These are phyloP conservation scores for Populus hybrid DNA, from an alignment of 441 rosid species.

Conservation along the genomic window DNA sequence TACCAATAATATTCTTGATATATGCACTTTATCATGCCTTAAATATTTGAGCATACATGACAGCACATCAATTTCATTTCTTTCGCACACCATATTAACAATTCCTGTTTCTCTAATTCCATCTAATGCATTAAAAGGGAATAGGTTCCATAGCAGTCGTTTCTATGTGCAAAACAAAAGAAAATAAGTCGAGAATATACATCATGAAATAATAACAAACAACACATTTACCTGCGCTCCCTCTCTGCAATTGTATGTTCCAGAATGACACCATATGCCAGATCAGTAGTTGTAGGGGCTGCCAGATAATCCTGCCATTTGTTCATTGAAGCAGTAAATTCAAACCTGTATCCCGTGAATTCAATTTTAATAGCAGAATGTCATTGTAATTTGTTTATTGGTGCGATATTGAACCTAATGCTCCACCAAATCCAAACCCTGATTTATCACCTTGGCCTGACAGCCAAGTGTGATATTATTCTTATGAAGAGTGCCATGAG, in stretches of 20 bases:
- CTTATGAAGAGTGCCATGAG: not conserved
- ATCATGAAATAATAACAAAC: not conserved
- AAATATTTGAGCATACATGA: not conserved
- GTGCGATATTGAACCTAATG: not conserved
- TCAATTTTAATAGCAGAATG: not conserved
- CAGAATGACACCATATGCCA: constrained; percentile 79
- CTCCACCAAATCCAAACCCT: not conserved
- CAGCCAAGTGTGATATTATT: not conserved
- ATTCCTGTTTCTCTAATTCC: not conserved
- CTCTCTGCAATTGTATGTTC: constrained; percentile 96
- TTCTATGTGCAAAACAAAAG: not conserved
- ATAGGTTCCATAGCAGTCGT: not conserved
- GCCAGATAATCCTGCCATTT: constrained; percentile 11
- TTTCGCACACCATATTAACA: not conserved
- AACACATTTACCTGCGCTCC: constrained; percentile 81
- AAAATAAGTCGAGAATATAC: not conserved
- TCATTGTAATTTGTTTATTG: not conserved
- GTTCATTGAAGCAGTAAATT: constrained; percentile 21
- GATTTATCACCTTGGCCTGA: not conserved
- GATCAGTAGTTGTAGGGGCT: constrained; percentile 66
- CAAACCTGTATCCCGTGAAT: constrained; percentile 4
- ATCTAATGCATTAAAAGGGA: not conserved
- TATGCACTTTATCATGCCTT: not conserved
- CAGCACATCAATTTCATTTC: not conserved
- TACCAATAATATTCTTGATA: not conserved